These are phyloP conservation scores for Immersiella caudata DNA, from an alignment of 495 filamentous ascomycete genomes.

Conservation along the genomic window DNA sequence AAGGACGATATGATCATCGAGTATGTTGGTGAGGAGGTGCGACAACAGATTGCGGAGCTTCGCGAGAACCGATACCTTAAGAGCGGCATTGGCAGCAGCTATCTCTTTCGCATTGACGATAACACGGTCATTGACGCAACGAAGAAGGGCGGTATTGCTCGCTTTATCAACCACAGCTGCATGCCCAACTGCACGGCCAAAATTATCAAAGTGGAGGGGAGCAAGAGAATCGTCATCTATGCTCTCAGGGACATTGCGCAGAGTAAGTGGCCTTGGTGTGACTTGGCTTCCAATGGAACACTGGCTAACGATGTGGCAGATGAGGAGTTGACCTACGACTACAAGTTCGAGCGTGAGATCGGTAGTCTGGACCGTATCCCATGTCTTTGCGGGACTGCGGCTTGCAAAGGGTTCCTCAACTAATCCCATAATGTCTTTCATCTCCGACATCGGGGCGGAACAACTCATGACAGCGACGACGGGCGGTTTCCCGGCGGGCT, in stretches of 20 bases:
- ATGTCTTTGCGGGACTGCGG: slow-evolving; percentile 91
- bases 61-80: slow-evolving; percentile 89
- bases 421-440: slow-evolving; percentile 47
- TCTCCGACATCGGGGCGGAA: not conserved
- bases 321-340: slow-evolving; percentile 98
- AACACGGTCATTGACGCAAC: slow-evolving; percentile 97
- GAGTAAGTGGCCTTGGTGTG: slow-evolving; percentile 64
- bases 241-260: slow-evolving; percentile 90
- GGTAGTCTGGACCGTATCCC: slow-evolving; percentile 94
- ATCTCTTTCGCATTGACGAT: slow-evolving; percentile 97
- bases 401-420: slow-evolving; percentile 98
- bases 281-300: not conserved
- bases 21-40: slow-evolving; percentile 96
- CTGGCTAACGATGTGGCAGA: slow-evolving; percentile 65
- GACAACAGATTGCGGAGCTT: slow-evolving; percentile 94
- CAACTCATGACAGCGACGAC: slow-evolving; percentile 7
- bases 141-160: slow-evolving; percentile 95
- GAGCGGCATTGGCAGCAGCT: slow-evolving; percentile 95
- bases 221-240: slow-evolving; percentile 98
- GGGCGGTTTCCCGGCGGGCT: not conserved
- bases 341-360: slow-evolving; percentile 98
- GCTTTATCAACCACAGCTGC: slow-evolving; percentile 99
- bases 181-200: slow-evolving; percentile 98
- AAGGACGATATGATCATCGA: slow-evolving; percentile 99
- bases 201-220: slow-evolving; percentile 99